Base-by-base conservation (phyloP, 495 filamentous ascomycete species). In the Apodospora peruviana region DNA sequence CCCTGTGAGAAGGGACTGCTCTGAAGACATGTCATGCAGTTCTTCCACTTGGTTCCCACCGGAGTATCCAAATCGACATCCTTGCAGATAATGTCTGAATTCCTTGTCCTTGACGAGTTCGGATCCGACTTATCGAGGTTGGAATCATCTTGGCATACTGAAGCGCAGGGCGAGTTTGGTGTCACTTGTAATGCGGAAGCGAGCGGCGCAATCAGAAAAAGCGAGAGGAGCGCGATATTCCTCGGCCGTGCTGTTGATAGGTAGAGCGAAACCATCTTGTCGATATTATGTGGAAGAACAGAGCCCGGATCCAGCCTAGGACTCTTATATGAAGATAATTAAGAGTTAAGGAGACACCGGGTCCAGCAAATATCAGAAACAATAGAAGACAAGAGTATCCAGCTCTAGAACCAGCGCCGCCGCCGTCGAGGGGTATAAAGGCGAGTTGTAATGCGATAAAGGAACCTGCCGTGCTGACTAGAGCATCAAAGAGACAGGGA, bases 11-110 rank as follows among this genome's bases (percentile, higher is more conserved):
- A 72, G 19, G 62, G 65, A 60, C 75, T 80, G 16, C 61, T 69
- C 52, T 78, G 69, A 27, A 80, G 58, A 57, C 76, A 80, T 11
- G 56, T 71, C 60, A 77, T 69, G 54, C 76, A 80, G 4, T 50
- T 51, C 56, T 73, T 64, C 50, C 70, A 78, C 51, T 72, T 77
- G 47, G 58, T 60, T 8, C 74, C 75, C 0, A 55, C 29, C 4
- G 65, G 56, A 5, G 54, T 57, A 12, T 51, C 49, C 43, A 71
- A 74, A 27, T 58, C 55, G 18, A 52, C 53, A 54, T 78, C 73
- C n/a, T 54, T 23, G 51, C 76, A 80, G 22, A 61, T 56, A 25
- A 78, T 71, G 48, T 78, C 76, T 8, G 60, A 52, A 34, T 68
- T 69, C 18, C 27, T 50, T 0, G 70, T 76, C 35, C 59, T 70